Percentiles rank a stretch among this genome's conserved stretches.
Conservation (phyloP, 2,329 filamentous ascomycete genomes). For the Sclerotinia trifoliorum region DNA sequence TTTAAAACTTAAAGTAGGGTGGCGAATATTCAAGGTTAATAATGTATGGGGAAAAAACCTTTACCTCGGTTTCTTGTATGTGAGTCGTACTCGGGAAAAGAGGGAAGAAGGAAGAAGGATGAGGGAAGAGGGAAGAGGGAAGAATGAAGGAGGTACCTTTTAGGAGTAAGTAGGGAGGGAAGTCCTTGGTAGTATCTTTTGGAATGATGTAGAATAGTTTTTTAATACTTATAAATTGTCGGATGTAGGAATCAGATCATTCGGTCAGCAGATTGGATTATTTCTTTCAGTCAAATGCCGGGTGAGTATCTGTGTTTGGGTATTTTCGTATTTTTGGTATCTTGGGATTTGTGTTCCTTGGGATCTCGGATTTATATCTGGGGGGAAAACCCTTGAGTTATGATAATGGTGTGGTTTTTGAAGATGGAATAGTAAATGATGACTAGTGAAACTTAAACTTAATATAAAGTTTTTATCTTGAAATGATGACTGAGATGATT, state of each 20-base stretch:
- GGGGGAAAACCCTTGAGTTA: not conserved
- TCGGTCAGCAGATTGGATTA: slow-evolving; percentile 8
- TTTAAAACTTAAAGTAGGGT: slow-evolving; percentile 6
- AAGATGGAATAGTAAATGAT: not conserved
- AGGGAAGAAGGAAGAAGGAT: too few relatives aligned
- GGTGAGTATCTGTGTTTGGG: not conserved
- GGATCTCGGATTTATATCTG: not conserved
- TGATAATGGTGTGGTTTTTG: not conserved
- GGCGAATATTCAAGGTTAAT: slow-evolving; percentile 7
- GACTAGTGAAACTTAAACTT: not conserved
- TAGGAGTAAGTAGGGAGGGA: not conserved
- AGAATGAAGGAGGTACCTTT: not conserved
- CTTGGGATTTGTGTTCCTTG: too few relatives aligned
- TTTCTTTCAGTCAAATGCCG: not conserved
- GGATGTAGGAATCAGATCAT: slow-evolving; percentile 20
- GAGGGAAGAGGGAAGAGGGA: not conserved
- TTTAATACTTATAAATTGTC: not conserved
- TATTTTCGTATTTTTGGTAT: not conserved
- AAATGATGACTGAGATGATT: not conserved
- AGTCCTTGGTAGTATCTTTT: slow-evolving; percentile 1
- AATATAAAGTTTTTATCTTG: not conserved
- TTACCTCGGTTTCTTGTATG: not conserved
- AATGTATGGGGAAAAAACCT: not conserved
- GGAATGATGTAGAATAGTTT: slow-evolving; percentile 13
- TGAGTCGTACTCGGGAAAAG: slow-evolving; percentile 15